Evolutionary conservation across 2,329 filamentous ascomycete species (phyloP).

Genomic region (Dryadomyces quercus-mongolicae): DNA sequence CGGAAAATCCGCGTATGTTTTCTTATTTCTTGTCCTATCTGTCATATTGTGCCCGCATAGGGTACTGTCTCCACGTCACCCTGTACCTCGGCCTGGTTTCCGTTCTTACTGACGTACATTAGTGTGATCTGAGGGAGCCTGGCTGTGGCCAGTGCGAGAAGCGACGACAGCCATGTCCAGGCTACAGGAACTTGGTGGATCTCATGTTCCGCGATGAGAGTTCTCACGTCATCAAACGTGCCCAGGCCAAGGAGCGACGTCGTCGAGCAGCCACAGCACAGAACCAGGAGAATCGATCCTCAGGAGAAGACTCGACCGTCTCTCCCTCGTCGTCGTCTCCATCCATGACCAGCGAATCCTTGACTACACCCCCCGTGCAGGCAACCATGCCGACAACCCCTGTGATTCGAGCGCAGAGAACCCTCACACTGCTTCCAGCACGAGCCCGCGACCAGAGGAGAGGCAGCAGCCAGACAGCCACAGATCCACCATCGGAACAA

Average conservation of each 20-base stretch:
- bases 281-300: too few relatives aligned
- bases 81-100: too few relatives aligned
- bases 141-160: slow-evolving; percentile 43
- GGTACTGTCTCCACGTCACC: too few relatives aligned
- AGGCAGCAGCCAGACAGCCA: not conserved
- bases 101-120: not conserved
- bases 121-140: slow-evolving; percentile 42
- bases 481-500: too few relatives aligned
- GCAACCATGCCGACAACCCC: too few relatives aligned
- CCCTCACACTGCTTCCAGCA: too few relatives aligned
- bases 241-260: slow-evolving; percentile 23
- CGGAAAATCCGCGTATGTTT: slow-evolving; percentile 43
- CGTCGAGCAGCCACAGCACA: not conserved
- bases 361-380: too few relatives aligned
- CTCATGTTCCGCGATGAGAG: slow-evolving; percentile 48
- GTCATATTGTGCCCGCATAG: not conserved
- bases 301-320: too few relatives aligned
- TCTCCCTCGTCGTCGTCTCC: too few relatives aligned
- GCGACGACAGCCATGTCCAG: slow-evolving; percentile 37
- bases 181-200: slow-evolving; percentile 42
- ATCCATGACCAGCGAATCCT: too few relatives aligned
- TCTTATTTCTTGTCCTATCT: not conserved
- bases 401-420: too few relatives aligned
- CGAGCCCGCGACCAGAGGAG: not conserved
- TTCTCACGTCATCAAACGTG: slow-evolving; percentile 41